Evolutionary conservation across 805 yeast species (phyloP), one percentile per base, ranked within the genome.

Genomic region (Metschnikowia lunata): DNA sequence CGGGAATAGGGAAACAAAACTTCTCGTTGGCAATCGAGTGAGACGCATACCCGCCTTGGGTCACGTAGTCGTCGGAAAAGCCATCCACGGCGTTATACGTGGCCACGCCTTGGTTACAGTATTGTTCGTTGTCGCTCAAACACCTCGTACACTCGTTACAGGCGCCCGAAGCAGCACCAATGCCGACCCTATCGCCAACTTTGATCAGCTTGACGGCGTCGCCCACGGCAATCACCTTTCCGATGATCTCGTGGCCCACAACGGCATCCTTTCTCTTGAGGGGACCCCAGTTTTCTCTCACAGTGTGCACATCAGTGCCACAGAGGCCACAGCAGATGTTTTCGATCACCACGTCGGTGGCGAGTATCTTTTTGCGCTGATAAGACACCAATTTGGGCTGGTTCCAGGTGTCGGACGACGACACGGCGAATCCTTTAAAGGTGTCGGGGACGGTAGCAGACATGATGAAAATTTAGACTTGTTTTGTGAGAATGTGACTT

Each of bases 191-290:
- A 52, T 54, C 56, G 31, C 58, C 58, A 7, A 52, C 38, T 47
- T 52, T 52, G 47, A 54, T 28, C 12, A 37, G 26, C 29, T 36
- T 37, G 27, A 52, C 56, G 33, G 38, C 41, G 26, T 49, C 51
- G 8, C 56, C 56, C 7, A 52, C 52, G 6, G 51, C 52, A 18
- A 50, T 43, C 26, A 82, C 83, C 31, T 61, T 67, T 35, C 88
- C 88, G 36, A 82, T 66, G 50, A 83, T 73, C 60, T 83, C 88
- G 61, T 83, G 88, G 29, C 88, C 88, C n/a, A 79, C 83, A 32
- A 73, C 70, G 32, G 72, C 47, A 46, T 58, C 61, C 18, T 61
- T 43, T 50, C 55, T 39, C 28, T 43, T 35, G 44, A 45, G 40
- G 9, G 51, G 48, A 10, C 52, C 53, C 58, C 58, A 54, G 42